Percentiles rank a stretch among this genome's conserved stretches.
phyloP scores from a whole-genome alignment of 257 asterid species.

The Leptodermis oblonga region DNA sequence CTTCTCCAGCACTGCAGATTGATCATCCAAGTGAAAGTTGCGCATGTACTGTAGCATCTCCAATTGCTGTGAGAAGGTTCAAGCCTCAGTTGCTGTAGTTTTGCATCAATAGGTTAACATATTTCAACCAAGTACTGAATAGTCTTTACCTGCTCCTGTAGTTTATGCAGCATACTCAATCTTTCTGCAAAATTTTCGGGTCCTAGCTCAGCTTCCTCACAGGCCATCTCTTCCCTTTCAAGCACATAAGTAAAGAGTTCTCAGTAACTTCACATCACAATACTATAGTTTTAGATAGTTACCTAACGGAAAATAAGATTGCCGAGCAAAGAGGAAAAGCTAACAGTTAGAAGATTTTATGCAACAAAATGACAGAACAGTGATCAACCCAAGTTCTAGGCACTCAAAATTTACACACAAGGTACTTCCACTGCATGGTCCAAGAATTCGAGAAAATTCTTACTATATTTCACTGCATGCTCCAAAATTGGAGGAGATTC shows the following conservation, averaged over 20 bases:
- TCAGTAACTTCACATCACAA: not conserved
- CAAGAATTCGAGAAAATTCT: too few species aligned
- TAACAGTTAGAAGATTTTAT: not conserved
- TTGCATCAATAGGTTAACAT: not conserved
- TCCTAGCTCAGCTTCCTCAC: conserved; percentile 95
- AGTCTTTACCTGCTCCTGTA: conserved; percentile 60
- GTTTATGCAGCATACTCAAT: conserved; percentile 43
- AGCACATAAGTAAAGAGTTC: conserved; percentile 12
- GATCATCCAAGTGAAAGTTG: conserved; percentile 63
- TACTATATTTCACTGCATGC: not conserved
- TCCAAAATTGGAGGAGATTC: too few species aligned
- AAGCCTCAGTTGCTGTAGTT: not conserved
- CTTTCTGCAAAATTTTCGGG: conserved; percentile 61
- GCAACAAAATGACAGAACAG: not conserved
- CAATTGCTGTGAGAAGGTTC: conserved; percentile 50
- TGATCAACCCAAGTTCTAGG: not conserved
- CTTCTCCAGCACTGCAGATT: conserved; percentile 79
- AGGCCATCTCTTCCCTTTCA: conserved; percentile 83
- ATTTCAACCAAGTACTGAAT: not conserved
- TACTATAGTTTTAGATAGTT: not conserved
- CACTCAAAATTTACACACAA: not conserved
- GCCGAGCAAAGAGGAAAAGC: not conserved
- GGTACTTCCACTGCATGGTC: not conserved
- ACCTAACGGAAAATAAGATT: not conserved
- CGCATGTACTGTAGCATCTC: conserved; percentile 88